Conservation (phyloP, 441 rosid species). For the Adansonia madagascariensis region DNA sequence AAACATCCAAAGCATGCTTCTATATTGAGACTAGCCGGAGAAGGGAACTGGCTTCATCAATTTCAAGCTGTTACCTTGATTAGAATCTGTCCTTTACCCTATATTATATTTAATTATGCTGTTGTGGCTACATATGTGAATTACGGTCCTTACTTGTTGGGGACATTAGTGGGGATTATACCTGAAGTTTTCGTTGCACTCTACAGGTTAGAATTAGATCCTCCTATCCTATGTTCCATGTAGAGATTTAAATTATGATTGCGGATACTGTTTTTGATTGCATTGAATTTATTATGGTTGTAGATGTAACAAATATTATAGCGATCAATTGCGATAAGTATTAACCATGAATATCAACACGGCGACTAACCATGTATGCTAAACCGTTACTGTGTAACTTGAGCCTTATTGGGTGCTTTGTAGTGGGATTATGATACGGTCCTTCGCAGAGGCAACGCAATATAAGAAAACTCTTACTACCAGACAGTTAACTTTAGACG, state of each 20-base stretch:
- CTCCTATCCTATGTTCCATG: constrained; percentile 22
- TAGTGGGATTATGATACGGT: constrained; percentile 29
- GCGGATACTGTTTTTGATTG: no score
- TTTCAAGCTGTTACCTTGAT: constrained; percentile 36
- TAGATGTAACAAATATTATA: no score
- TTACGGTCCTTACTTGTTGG: constrained; percentile 39
- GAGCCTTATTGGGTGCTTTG: not conserved
- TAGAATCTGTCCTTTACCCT: constrained; percentile 42
- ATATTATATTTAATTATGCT: constrained; percentile 35
- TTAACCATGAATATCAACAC: no score
- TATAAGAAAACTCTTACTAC: constrained; percentile 16
- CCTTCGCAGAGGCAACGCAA: constrained; percentile 24
- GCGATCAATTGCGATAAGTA: no score
- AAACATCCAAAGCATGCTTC: constrained; percentile 42
- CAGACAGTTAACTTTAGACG: not conserved
- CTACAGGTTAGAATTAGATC: constrained; percentile 41
- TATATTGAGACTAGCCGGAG: constrained; percentile 37
- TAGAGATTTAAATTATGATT: constrained; percentile 34
- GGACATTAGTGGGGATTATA: constrained; percentile 38
- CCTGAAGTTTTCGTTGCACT: constrained; percentile 40
- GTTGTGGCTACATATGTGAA: constrained; percentile 35
- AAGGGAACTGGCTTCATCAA: constrained; percentile 41
- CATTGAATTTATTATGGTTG: no score
- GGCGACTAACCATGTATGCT: no score
- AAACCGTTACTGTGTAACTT: no score